Percentiles rank a stretch among this genome's conserved stretches.
These are phyloP conservation scores for Fusarium equiseti DNA, from an alignment of 2,329 filamentous ascomycete species.

Conservation along the genomic window DNA sequence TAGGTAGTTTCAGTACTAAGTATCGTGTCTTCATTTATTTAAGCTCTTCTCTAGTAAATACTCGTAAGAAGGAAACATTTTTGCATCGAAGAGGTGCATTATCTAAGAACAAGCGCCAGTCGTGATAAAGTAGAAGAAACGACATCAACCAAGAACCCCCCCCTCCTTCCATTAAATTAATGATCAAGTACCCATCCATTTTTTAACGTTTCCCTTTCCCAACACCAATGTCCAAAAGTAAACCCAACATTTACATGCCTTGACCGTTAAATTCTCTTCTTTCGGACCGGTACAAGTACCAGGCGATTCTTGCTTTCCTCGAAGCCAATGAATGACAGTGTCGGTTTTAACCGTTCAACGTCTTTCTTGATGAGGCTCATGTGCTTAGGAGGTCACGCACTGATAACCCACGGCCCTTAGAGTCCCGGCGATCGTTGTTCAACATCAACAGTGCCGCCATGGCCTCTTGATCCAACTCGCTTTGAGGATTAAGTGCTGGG, in stretches of 20 bases:
- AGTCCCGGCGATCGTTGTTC: constrained; percentile 78
- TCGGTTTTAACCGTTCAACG: background rate
- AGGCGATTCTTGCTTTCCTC: background rate
- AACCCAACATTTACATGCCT: background rate
- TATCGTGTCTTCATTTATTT: background rate
- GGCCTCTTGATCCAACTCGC: constrained; percentile 78
- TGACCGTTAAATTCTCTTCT: background rate
- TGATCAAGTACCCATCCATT: constrained; percentile 3
- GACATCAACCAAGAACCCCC: constrained; percentile 20
- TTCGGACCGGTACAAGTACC: background rate
- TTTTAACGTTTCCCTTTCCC: constrained; percentile 10
- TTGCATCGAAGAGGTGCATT: background rate
- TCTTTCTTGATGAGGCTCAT: constrained; percentile 49
- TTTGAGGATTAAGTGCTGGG: constrained; percentile 67
- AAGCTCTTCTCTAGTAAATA: background rate
- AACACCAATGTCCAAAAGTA: constrained; percentile 4
- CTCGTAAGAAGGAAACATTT: background rate
- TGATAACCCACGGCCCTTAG: constrained; percentile 62
- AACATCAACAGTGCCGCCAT: constrained; percentile 90
- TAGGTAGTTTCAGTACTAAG: background rate
- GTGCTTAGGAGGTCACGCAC: constrained; percentile 67
- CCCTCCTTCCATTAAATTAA: constrained; percentile 31
- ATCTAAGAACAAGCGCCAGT: background rate
- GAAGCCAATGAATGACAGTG: background rate
- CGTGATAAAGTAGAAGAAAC: background rate